Evolutionary conservation across 192 early-diverging fungal species (phyloP).

Genomic region (Backusella liffmaniae): DNA sequence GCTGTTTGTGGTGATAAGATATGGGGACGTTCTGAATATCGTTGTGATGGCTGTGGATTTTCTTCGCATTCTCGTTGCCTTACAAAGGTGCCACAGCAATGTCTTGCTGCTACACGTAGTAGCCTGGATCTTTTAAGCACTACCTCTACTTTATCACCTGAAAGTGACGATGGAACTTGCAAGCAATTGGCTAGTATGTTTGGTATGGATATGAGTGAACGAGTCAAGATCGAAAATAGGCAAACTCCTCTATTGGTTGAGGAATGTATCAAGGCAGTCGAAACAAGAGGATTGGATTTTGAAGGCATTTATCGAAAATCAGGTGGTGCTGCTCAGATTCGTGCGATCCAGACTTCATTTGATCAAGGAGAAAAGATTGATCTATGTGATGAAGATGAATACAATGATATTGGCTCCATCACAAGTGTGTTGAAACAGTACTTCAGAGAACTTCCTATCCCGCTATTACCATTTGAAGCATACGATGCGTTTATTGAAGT

Average conservation of each 20-base stretch:
- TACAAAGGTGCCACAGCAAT: constrained; percentile 33
- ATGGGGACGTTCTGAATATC: constrained; percentile 48
- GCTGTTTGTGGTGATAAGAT: constrained; percentile 57
- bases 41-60: constrained; percentile 50
- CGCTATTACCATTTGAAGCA: constrained; percentile 66
- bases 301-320: constrained; percentile 85
- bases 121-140: constrained; percentile 12
- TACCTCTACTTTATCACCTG: neutral
- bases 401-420: constrained; percentile 73
- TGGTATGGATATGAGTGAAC: constrained; percentile 58
- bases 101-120: constrained; percentile 19
- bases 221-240: constrained; percentile 55
- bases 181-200: constrained; percentile 48
- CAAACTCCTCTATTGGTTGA: constrained; percentile 66
- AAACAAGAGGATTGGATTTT: constrained; percentile 58
- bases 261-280: constrained; percentile 68
- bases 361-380: constrained; percentile 50
- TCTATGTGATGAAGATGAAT: constrained; percentile 47
- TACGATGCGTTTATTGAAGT: constrained; percentile 68
- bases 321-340: constrained; percentile 70
- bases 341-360: constrained; percentile 63
- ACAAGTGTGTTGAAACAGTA: constrained; percentile 82
- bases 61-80: constrained; percentile 46
- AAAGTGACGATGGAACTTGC: neutral
- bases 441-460: constrained; percentile 72